Percentiles rank a stretch among this genome's conserved stretches.
phyloP scores from a whole-genome alignment of 1,139 yeast species.

The Pichia sp. region DNA sequence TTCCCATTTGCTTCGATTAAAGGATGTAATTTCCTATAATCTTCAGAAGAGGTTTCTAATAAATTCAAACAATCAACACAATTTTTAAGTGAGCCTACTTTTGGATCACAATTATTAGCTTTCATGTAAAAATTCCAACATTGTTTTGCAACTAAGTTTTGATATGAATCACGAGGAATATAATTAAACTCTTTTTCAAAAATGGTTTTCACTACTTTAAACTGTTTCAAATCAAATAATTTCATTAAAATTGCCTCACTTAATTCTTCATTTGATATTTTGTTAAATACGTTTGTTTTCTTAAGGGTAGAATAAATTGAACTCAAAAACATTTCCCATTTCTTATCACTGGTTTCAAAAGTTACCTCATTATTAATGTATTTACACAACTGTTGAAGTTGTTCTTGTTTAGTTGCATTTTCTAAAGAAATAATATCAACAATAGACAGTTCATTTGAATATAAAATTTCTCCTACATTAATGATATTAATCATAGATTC shows the following conservation, averaged over 20 bases:
- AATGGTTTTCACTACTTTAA: slow-evolving; percentile 30
- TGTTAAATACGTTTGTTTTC: slow-evolving; percentile 26
- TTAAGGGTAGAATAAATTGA: slow-evolving; percentile 34
- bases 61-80: slow-evolving; percentile 38
- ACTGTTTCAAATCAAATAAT: slow-evolving; percentile 35
- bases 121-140: slow-evolving; percentile 51
- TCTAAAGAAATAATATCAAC: slow-evolving; percentile 33
- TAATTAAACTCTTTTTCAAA: slow-evolving; percentile 20
- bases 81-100: slow-evolving; percentile 40
- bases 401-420: slow-evolving; percentile 21
- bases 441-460: slow-evolving; percentile 39
- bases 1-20: slow-evolving; percentile 34
- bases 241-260: slow-evolving; percentile 36
- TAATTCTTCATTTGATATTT: slow-evolving; percentile 28
- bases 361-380: slow-evolving; percentile 23
- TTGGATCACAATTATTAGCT: slow-evolving; percentile 45
- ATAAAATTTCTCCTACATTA: slow-evolving; percentile 38
- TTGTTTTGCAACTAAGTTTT: slow-evolving; percentile 29
- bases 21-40: slow-evolving; percentile 31
- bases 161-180: slow-evolving; percentile 12
- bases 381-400: slow-evolving; percentile 20
- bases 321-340: slow-evolving; percentile 31
- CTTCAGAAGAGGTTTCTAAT: slow-evolving; percentile 32
- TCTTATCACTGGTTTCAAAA: slow-evolving; percentile 30
- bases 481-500: slow-evolving; percentile 25